These are phyloP conservation scores for Calonectria hongkongensis DNA, from an alignment of 2,329 filamentous ascomycete genomes.

Conservation along the genomic window DNA sequence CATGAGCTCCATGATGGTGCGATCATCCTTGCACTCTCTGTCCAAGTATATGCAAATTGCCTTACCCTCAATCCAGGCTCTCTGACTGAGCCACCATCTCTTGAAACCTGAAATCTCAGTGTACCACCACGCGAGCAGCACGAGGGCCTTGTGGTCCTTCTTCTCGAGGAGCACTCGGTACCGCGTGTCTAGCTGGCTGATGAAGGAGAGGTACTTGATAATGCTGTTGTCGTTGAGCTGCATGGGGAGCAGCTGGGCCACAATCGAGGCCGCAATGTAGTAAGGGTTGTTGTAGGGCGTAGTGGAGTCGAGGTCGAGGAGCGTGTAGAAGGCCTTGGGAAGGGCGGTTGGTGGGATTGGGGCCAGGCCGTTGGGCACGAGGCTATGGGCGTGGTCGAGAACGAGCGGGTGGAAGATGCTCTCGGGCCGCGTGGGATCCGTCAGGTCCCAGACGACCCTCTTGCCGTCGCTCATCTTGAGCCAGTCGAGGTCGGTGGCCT, in stretches of 20 bases:
- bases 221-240: conserved; percentile 63
- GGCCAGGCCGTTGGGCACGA: conserved; percentile 35
- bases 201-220: conserved; percentile 67
- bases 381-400: conserved; percentile 18
- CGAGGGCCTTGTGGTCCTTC: conserved; percentile 72
- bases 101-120: conserved; percentile 65
- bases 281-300: conserved; percentile 58
- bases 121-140: conserved; percentile 76
- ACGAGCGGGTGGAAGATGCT: conserved; percentile 66
- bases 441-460: conserved; percentile 70
- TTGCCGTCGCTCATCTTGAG: conserved; percentile 75
- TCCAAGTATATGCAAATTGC: conserved; percentile 67
- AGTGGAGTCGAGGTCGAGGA: conserved; percentile 52
- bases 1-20: conserved; percentile 44
- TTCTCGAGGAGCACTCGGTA: conserved; percentile 66
- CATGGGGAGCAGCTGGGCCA: conserved; percentile 62
- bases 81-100: conserved; percentile 69
- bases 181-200: conserved; percentile 64
- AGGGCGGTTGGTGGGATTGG: conserved; percentile 52
- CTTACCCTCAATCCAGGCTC: conserved; percentile 68
- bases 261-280: conserved; percentile 57
- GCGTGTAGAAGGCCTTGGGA: conserved; percentile 55
- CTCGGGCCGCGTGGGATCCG: conserved; percentile 68
- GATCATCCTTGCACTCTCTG: conserved; percentile 39
- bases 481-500: conserved; percentile 72